phyloP scores from a whole-genome alignment of 805 yeast species.

The Kregervanrija pseudodelftensis region DNA sequence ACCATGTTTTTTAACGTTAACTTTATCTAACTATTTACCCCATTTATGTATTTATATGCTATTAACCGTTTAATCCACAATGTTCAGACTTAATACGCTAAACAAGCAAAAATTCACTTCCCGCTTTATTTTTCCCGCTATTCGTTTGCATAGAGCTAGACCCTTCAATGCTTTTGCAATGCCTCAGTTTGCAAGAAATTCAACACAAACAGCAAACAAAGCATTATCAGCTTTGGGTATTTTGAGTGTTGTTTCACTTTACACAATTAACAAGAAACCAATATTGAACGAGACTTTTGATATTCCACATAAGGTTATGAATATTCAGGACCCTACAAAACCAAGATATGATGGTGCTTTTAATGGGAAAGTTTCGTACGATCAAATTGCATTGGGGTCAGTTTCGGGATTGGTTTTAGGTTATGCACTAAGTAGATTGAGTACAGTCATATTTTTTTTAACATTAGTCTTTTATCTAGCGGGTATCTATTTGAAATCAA shows the following conservation, averaged over 20 bases:
- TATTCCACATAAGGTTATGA: slow-evolving; percentile 1
- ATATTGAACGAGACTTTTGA: slow-evolving; percentile 15
- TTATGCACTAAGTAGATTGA: slow-evolving; percentile 52
- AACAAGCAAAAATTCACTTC: not conserved
- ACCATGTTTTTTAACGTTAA: too few species aligned
- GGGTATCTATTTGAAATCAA: slow-evolving; percentile 47
- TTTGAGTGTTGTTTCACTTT: slow-evolving; percentile 13
- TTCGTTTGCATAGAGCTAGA: too few species aligned
- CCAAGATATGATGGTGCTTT: slow-evolving; percentile 30
- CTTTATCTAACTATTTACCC: too few species aligned
- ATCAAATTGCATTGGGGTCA: slow-evolving; percentile 58
- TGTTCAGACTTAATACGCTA: not conserved
- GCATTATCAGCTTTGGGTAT: slow-evolving; percentile 15
- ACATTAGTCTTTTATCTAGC: slow-evolving; percentile 38
- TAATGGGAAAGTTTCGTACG: slow-evolving; percentile 47
- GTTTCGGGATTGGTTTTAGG: slow-evolving; percentile 55
- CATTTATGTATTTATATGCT: not conserved
- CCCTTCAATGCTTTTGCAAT: not conserved
- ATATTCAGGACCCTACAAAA: slow-evolving; percentile 4
- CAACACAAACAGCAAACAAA: slow-evolving; percentile 5
- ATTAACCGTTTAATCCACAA: not conserved
- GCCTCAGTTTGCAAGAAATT: not conserved
- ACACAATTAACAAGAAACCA: slow-evolving; percentile 13
- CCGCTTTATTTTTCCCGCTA: not conserved
- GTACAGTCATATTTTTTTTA: slow-evolving; percentile 44